Evolutionary conservation across 495 filamentous ascomycete genomes (phyloP).

Genomic region (Penicillium diatomitis): DNA sequence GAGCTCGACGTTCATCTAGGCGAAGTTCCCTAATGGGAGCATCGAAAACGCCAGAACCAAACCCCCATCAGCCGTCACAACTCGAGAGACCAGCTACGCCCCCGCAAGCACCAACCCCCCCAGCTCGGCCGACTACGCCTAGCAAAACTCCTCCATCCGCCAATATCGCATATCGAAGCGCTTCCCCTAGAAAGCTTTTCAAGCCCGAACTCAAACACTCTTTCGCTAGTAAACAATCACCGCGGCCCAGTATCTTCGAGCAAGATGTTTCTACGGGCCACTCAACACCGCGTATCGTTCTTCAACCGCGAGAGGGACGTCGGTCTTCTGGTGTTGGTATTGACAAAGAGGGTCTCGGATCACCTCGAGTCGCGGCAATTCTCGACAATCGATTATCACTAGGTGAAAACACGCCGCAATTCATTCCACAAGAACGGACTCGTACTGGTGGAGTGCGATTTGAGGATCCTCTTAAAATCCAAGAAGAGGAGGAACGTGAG

Average conservation of each 20-base stretch:
- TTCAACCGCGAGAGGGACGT: constrained; percentile 53
- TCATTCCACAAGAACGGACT: constrained; percentile 42
- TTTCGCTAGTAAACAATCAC: constrained; percentile 24
- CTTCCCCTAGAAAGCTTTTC: constrained; percentile 48
- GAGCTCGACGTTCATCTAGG: constrained; percentile 40
- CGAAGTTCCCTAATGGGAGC: constrained; percentile 34
- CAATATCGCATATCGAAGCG: constrained; percentile 34
- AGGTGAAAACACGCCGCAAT: constrained; percentile 52
- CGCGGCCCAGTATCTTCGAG: constrained; percentile 46
- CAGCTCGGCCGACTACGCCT: constrained; percentile 40
- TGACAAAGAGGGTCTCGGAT: constrained; percentile 68
- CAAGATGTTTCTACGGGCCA: constrained; percentile 47
- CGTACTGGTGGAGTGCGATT: constrained; percentile 48
- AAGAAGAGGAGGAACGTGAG: constrained; percentile 60
- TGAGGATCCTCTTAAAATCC: constrained; percentile 56
- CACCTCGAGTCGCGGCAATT: constrained; percentile 63
- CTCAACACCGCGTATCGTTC: constrained; percentile 52
- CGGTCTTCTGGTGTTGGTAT: constrained; percentile 66
- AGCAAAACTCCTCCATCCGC: constrained; percentile 43
- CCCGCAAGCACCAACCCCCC: constrained; percentile 44
- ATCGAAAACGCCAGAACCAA: constrained; percentile 38
- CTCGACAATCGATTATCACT: constrained; percentile 67
- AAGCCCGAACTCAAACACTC: constrained; percentile 38
- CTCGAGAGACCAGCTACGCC: constrained; percentile 41
- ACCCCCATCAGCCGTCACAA: constrained; percentile 24